Conservation (phyloP, 164 flowering plant genomes). For the Vitis labrusca region DNA sequence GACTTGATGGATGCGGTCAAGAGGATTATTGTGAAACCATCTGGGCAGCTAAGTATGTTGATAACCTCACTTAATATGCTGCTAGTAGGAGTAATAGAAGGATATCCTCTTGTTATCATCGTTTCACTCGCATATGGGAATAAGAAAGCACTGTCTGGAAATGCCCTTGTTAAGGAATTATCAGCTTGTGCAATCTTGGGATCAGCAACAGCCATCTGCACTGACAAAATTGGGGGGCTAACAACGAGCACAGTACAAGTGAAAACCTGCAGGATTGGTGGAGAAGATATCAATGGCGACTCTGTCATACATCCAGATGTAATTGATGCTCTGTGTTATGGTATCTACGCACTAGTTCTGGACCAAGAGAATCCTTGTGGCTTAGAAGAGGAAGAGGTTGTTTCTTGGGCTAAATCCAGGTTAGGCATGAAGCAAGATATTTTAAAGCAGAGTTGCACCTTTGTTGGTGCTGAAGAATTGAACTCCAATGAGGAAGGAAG, state of each 20-base stretch:
- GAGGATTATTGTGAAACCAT: conserved; percentile 14
- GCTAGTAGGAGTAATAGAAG: conserved; percentile 18
- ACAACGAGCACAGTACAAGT: conserved; percentile 6
- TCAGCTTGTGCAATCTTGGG: conserved; percentile 10
- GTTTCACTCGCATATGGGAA: conserved; percentile 9
- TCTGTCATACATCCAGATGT: conserved; percentile 4
- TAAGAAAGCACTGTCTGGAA: background rate
- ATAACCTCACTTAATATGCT: conserved; percentile 6
- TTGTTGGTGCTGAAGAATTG: background rate
- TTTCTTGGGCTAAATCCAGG: background rate
- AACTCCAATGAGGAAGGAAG: background rate
- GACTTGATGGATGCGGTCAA: conserved; percentile 12
- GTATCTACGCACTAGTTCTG: conserved; percentile 7
- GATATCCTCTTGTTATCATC: conserved; percentile 8
- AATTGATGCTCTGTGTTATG: conserved; percentile 12
- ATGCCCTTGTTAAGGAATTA: conserved; percentile 6
- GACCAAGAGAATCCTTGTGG: background rate
- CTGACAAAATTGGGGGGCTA: conserved; percentile 12
- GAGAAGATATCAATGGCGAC: conserved; percentile 5
- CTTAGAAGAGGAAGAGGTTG: background rate
- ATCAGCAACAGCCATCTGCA: conserved; percentile 13
- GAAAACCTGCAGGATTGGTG: conserved; percentile 5
- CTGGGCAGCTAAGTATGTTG: conserved; percentile 7
- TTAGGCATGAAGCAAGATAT: background rate
- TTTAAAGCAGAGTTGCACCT: background rate